Base-by-base conservation (phyloP, 2,329 filamentous ascomycete species). In the Diplodia corticola region DNA sequence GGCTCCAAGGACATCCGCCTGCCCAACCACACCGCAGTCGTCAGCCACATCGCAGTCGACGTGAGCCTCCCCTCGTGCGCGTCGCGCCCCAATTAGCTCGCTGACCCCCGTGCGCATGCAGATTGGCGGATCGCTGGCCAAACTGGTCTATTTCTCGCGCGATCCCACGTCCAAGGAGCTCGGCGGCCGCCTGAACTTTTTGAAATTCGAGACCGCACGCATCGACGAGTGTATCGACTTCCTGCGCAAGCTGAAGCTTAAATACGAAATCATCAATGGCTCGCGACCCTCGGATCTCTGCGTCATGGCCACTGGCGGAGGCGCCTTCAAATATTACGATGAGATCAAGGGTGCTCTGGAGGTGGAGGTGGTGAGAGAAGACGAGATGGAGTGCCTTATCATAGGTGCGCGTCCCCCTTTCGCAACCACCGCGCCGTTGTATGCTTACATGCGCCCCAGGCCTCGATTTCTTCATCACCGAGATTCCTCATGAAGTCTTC, bases 381-480 rank as follows among this genome's bases (percentile, higher is more conserved):
- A 99, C 74, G 95, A 99, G 80, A 99, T 99, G 95, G 93, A 97
- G 78, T 99, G 95, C 76, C 81, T 99, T 67, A 99, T 99, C 69
- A 95, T 95, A 73, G 93, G 91, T 93, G 78, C 70, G 82, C 20
- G n/a, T n/a, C 15, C 53, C 12, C 40, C 12, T n/a, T 26, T n/a
- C 44, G 7, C n/a, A 24, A 5, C 15, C n/a, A 12, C n/a, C 13
- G 30, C 46, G 46, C 28, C 2, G 10, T 7, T 15, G 2, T 5
- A 15, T 17, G 28, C 64, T 65, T 15, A 65, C 33, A 22, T 44
- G 55, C 12, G 30, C 13, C 30, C 35, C 72, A 92, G 93, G 94
- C 13, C 88, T 99, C 50, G 95, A 99, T 77, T 99, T 98, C 81
- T 98, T 99, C 83, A 98, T 98, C 75, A 96, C 92, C 70, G 93